phyloP scores from a whole-genome alignment of 257 asterid species.

The Linderniella brevidens region DNA sequence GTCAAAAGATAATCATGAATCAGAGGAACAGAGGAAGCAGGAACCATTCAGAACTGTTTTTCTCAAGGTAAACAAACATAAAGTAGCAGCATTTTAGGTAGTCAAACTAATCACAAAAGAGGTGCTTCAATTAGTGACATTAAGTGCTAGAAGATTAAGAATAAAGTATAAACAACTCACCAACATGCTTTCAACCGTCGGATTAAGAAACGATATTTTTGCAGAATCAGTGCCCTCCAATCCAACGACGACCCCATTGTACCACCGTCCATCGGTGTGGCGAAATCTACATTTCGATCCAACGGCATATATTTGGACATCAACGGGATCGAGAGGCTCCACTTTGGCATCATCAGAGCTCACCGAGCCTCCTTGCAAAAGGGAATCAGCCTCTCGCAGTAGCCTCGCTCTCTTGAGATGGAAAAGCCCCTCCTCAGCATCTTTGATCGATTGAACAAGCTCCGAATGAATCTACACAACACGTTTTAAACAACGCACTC shows the following conservation, averaged over 20 bases:
- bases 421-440: constrained; percentile 81
- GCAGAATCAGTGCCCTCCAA: constrained; percentile 55
- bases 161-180: constrained; percentile 26
- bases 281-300: constrained; percentile 97
- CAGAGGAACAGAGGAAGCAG: no score
- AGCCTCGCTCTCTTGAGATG: constrained; percentile 69
- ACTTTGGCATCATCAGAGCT: constrained; percentile 20
- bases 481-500: neutral
- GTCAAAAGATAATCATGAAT: no score
- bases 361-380: constrained; percentile 22
- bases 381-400: constrained; percentile 52
- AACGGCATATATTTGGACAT: constrained; percentile 29
- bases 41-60: no score
- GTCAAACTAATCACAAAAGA: constrained; percentile 7
- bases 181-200: constrained; percentile 85
- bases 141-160: neutral
- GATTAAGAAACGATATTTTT: constrained; percentile 54
- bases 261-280: constrained; percentile 80
- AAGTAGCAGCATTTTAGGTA: neutral
- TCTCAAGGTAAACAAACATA: no score
- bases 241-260: constrained; percentile 57
- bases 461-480: constrained; percentile 46
- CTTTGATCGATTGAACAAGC: constrained; percentile 60
- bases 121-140: neutral
- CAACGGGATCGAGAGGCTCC: constrained; percentile 33